phyloP scores from a whole-genome alignment of 2,329 filamentous ascomycete genomes.

The Nemania abortiva region DNA sequence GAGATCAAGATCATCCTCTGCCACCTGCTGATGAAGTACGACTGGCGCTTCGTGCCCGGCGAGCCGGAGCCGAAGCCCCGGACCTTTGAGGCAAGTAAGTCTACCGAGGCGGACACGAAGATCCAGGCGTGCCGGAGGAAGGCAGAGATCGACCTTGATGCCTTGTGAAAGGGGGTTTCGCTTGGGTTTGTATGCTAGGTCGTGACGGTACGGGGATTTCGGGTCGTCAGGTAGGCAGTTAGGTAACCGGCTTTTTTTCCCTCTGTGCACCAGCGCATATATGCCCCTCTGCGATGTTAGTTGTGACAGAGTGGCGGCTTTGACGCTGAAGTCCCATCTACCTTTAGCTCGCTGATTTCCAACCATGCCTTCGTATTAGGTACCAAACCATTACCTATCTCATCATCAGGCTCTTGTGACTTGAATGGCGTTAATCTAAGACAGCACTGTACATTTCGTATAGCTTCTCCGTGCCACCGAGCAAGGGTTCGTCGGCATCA shows the following conservation, averaged over 20 bases:
- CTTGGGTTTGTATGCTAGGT: not conserved
- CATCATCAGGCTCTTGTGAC: conserved; percentile 17
- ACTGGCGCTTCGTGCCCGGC: conserved; percentile 50
- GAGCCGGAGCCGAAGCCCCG: conserved; percentile 40
- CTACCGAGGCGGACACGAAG: conserved; percentile 41
- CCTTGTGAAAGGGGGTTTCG: conserved; percentile 28
- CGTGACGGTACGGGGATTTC: too few relatives aligned
- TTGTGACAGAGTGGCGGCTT: not conserved
- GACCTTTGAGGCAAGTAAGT: conserved; percentile 41
- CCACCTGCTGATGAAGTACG: conserved; percentile 51
- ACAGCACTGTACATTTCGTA: conserved; percentile 1
- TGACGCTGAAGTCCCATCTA: not conserved
- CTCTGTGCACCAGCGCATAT: too few relatives aligned
- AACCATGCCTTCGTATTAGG: not conserved
- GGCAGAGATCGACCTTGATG: conserved; percentile 50
- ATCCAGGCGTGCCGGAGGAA: conserved; percentile 48
- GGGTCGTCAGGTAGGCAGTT: too few relatives aligned
- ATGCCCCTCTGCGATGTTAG: too few relatives aligned
- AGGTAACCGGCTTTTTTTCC: too few relatives aligned
- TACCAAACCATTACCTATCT: not conserved
- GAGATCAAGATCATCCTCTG: conserved; percentile 45
- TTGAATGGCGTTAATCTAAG: conserved; percentile 3
- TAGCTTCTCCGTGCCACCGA: not conserved
- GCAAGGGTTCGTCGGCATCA: conserved; percentile 1
- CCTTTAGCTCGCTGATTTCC: not conserved